Evolutionary conservation across 140 eudicot genomes (phyloP).

Genomic region (Bidens hawaiensis): DNA sequence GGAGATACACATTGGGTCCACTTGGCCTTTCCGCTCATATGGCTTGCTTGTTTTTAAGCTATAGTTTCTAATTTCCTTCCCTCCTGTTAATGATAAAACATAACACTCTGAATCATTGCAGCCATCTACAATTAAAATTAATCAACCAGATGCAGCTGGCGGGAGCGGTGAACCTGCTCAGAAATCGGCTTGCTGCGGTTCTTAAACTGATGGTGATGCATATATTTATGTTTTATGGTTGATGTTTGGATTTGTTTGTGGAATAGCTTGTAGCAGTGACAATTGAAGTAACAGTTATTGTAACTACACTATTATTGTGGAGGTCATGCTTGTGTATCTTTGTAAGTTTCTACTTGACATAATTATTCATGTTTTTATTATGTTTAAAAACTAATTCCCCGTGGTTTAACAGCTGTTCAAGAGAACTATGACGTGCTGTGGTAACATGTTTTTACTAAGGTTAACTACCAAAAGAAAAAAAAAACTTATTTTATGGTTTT

Average conservation of each 20-base stretch:
- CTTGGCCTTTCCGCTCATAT: neutral
- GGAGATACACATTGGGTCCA: neutral
- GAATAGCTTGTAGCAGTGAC: slow-evolving; percentile 10
- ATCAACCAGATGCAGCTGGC: slow-evolving; percentile 21
- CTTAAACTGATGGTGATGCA: slow-evolving; percentile 5
- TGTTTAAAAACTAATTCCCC: neutral
- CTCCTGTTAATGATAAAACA: neutral
- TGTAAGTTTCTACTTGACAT: neutral
- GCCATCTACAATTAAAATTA: slow-evolving; percentile 44
- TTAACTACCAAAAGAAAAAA: no score
- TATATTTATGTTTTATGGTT: neutral
- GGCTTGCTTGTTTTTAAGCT: neutral
- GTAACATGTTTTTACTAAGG: no score
- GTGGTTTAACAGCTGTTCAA: no score
- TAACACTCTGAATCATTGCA: slow-evolving; percentile 22
- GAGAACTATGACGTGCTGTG: no score
- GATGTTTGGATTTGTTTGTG: neutral
- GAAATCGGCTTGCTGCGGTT: slow-evolving; percentile 55
- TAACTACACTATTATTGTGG: slow-evolving; percentile 2
- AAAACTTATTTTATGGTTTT: no score
- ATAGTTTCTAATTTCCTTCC: neutral
- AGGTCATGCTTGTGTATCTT: neutral
- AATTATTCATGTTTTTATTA: neutral
- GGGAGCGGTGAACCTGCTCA: slow-evolving; percentile 26
- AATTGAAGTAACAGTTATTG: neutral